Percentiles rank a stretch among this genome's conserved stretches.
These are phyloP conservation scores for Colletotrichum aenigma DNA, from an alignment of 2,329 filamentous ascomycete genomes.

Conservation along the genomic window DNA sequence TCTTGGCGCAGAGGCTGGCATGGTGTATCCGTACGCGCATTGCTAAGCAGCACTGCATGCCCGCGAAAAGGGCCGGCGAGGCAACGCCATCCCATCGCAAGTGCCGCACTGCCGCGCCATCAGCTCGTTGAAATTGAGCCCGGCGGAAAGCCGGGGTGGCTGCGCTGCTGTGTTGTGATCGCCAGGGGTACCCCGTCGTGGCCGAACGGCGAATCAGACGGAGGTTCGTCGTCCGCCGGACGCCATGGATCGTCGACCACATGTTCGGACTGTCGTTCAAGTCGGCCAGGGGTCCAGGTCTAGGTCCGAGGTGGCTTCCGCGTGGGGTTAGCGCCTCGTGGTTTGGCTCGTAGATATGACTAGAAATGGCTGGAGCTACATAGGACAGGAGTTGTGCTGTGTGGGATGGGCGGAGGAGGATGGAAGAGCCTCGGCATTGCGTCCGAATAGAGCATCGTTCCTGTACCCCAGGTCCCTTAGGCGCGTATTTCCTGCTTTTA, in stretches of 20 bases:
- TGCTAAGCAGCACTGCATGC: not conserved
- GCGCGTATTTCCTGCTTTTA: not conserved
- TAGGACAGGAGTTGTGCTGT: not conserved
- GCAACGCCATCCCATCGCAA: not conserved
- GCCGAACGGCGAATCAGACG: not conserved
- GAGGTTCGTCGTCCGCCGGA: not conserved
- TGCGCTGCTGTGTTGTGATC: not conserved
- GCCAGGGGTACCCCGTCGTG: not conserved
- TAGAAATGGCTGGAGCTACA: not conserved
- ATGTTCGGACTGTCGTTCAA: not conserved
- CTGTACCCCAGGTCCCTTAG: not conserved
- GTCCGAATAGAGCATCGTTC: conserved; percentile 5
- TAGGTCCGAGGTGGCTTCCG: not conserved
- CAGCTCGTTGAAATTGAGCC: not conserved
- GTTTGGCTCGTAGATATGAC: not conserved
- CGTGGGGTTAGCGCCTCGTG: not conserved
- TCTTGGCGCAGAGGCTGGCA: not conserved
- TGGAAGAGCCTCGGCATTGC: conserved; percentile 1
- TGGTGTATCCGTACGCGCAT: not conserved
- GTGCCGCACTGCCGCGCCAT: not conserved
- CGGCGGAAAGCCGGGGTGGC: not conserved
- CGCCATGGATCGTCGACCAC: not conserved
- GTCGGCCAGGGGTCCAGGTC: not conserved
- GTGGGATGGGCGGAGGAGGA: not conserved
- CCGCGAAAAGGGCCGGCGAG: not conserved